Evolutionary conservation across 805 yeast species (phyloP).

Genomic region (Diddensiella transvaalensis): DNA sequence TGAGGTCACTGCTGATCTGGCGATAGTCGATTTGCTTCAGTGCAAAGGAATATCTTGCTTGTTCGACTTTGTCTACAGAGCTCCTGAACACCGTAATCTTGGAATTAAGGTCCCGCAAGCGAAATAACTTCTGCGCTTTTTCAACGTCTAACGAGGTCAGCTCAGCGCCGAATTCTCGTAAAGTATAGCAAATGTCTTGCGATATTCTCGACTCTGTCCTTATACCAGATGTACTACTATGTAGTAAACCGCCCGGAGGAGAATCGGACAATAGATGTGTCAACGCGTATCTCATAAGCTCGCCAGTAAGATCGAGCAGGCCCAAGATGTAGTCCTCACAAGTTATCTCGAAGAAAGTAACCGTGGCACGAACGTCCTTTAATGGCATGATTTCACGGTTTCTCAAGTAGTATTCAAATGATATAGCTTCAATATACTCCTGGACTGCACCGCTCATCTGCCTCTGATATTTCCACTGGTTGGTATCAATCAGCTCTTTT

Average conservation of each 20-base stretch:
- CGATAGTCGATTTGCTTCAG: neutral
- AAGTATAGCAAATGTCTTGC: constrained; percentile 12
- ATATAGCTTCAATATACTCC: constrained; percentile 29
- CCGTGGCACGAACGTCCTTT: neutral
- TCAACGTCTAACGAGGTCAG: constrained; percentile 11
- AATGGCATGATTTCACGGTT: constrained; percentile 16
- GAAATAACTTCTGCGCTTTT: constrained; percentile 3
- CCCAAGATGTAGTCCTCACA: constrained; percentile 40
- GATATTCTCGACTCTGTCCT: constrained; percentile 18
- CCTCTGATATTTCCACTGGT: constrained; percentile 17
- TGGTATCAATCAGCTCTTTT: constrained; percentile 7
- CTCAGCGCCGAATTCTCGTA: constrained; percentile 16
- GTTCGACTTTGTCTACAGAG: constrained; percentile 25
- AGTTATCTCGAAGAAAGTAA: constrained; percentile 13
- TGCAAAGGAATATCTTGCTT: constrained; percentile 18
- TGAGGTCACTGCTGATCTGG: neutral
- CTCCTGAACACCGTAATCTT: constrained; percentile 19
- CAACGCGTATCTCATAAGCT: constrained; percentile 40
- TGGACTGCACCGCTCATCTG: constrained; percentile 27
- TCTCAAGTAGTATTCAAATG: constrained; percentile 23
- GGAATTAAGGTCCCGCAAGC: constrained; percentile 15
- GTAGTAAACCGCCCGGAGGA: too few species aligned
- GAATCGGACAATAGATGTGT: constrained; percentile 28
- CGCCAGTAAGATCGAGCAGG: constrained; percentile 42
- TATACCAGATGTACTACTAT: too few species aligned